These are phyloP conservation scores for Globisporangium heterothallicum DNA, from an alignment of 352 stramenopile genomes.

Conservation along the genomic window DNA sequence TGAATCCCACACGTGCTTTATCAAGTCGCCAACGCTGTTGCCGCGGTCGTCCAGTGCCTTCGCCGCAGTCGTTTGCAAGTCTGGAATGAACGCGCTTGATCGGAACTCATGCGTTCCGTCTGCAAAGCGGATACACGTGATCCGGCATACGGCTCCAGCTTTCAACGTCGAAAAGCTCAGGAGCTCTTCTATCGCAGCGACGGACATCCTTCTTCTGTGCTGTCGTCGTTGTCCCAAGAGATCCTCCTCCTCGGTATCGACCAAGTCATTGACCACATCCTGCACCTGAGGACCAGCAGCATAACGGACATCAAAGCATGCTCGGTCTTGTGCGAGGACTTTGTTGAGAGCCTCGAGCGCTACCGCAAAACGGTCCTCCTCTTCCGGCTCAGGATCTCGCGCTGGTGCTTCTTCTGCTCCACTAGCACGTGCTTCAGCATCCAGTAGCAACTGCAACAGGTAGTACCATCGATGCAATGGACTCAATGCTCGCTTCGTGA, in stretches of 20 bases:
- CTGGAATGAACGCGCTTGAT: constrained; percentile 25
- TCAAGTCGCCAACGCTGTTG: neutral
- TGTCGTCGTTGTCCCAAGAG: neutral
- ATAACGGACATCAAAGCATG: constrained; percentile 49
- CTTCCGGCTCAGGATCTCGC: neutral
- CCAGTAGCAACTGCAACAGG: constrained; percentile 34
- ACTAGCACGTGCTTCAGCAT: constrained; percentile 8
- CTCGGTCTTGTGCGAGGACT: constrained; percentile 15
- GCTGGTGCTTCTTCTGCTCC: neutral
- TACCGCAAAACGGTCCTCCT: constrained; percentile 4
- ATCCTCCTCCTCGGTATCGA: constrained; percentile 18
- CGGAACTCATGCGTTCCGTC: constrained; percentile 8
- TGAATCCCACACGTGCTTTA: constrained; percentile 1
- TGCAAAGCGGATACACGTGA: constrained; percentile 24
- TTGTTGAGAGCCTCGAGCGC: constrained; percentile 11
- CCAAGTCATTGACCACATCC: constrained; percentile 24
- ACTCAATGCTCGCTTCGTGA: constrained; percentile 16
- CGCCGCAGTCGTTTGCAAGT: constrained; percentile 16
- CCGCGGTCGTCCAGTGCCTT: neutral
- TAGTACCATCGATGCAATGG: constrained; percentile 34
- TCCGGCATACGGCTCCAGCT: constrained; percentile 22
- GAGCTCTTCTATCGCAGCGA: constrained; percentile 21
- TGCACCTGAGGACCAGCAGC: constrained; percentile 16
- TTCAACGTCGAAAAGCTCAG: constrained; percentile 48
- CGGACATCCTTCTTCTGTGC: too few relatives aligned